A percentile compares a stretch with the other conserved stretches of the same genome.
These are phyloP conservation scores for Capsicum pubescens DNA, from an alignment of 257 asterid genomes.

Conservation along the genomic window DNA sequence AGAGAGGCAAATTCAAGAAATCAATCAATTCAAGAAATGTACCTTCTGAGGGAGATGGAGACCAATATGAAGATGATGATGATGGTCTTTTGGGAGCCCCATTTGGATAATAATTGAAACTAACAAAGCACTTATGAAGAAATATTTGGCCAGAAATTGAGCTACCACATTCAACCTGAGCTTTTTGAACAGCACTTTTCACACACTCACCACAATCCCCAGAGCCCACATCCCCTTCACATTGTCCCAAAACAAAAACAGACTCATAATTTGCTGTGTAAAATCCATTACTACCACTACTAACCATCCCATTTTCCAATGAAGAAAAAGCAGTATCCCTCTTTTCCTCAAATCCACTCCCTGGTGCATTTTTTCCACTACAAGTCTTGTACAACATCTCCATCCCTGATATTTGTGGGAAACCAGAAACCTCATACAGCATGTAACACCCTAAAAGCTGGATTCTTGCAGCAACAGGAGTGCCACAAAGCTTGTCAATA, in stretches of 20 bases:
- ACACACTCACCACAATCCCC: conserved; percentile 90
- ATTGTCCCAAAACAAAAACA: conserved; percentile 85
- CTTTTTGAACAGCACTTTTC: conserved; percentile 81
- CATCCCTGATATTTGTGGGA: conserved; percentile 88
- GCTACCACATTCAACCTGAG: conserved; percentile 98
- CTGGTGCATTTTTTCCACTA: conserved; percentile 69
- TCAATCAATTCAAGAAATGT: conserved; percentile 12
- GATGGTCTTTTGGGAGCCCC: conserved; percentile 75
- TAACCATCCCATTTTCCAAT: conserved; percentile 66
- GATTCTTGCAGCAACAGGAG: conserved; percentile 81
- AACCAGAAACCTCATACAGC: conserved; percentile 87
- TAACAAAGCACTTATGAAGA: conserved; percentile 82
- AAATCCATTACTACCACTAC: conserved; percentile 61
- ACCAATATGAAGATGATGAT: conserved; percentile 61
- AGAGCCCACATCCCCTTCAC: conserved; percentile 89
- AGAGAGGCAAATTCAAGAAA: neutral
- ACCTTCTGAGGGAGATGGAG: conserved; percentile 70
- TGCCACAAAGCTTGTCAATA: conserved; percentile 86
- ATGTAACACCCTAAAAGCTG: conserved; percentile 92
- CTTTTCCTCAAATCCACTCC: conserved; percentile 82
- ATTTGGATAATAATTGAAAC: conserved; percentile 64
- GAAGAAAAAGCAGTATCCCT: conserved; percentile 79
- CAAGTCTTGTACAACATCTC: conserved; percentile 88
- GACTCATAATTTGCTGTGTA: conserved; percentile 63
- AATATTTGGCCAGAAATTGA: conserved; percentile 83